Conservation (phyloP, 331 rosid genomes). For the Ulmus americana region DNA sequence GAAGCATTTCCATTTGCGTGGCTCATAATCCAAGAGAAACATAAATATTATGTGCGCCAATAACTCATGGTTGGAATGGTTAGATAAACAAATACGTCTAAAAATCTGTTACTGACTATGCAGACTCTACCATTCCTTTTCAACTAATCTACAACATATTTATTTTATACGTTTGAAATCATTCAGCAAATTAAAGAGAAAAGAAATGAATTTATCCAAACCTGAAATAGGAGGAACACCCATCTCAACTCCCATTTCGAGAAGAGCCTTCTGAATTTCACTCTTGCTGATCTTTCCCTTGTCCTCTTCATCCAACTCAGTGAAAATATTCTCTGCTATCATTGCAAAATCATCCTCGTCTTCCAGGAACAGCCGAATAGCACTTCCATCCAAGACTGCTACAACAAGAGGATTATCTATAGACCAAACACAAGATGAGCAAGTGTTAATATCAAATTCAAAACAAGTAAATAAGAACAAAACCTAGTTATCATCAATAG, state of each 20-base stretch:
- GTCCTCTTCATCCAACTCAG: slow-evolving; percentile 80
- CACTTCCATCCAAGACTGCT: slow-evolving; percentile 72
- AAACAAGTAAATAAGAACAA: neutral
- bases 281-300: slow-evolving; percentile 76
- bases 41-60: too few relatives aligned
- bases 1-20: too few relatives aligned
- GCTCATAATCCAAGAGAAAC: too few relatives aligned
- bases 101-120: too few relatives aligned
- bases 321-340: slow-evolving; percentile 81
- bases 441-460: neutral
- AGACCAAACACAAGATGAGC: slow-evolving; percentile 15
- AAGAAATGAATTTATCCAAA: slow-evolving; percentile 17
- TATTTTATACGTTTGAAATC: neutral
- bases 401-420: slow-evolving; percentile 71
- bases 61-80: too few relatives aligned
- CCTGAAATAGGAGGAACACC: slow-evolving; percentile 96
- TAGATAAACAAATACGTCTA: too few relatives aligned
- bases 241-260: slow-evolving; percentile 83
- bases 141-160: neutral
- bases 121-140: neutral
- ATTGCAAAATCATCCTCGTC: slow-evolving; percentile 97
- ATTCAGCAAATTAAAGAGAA: neutral
- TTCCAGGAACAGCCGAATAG: slow-evolving; percentile 53
- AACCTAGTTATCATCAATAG: neutral
- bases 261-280: slow-evolving; percentile 65